Percentiles rank a stretch among this genome's conserved stretches.
Conservation (phyloP, 805 yeast species). For the Yarrowia yakushimensis region DNA sequence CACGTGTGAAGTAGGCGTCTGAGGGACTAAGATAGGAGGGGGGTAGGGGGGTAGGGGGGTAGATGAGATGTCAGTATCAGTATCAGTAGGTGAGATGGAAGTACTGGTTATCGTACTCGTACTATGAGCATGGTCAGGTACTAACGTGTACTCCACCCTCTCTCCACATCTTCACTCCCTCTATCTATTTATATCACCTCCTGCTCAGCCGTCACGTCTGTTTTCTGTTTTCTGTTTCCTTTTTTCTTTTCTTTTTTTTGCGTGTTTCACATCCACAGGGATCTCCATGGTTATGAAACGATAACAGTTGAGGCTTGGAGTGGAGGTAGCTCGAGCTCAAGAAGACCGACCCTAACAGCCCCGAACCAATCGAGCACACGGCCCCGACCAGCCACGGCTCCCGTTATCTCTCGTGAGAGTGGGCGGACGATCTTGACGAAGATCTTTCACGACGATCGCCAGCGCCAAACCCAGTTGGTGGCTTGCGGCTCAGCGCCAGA, state of each 20-base stretch:
- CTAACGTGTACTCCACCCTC: too few relatives aligned
- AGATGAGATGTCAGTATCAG: too few relatives aligned
- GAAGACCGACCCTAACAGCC: too few relatives aligned
- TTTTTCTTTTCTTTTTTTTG: background rate
- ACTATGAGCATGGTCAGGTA: too few relatives aligned
- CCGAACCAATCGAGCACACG: too few relatives aligned
- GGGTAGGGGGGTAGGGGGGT: background rate
- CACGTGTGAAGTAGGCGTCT: background rate
- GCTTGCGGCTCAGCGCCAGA: slow-evolving; percentile 3
- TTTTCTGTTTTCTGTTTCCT: too few relatives aligned
- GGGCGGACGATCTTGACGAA: background rate
- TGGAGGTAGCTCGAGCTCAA: too few relatives aligned
- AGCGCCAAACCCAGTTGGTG: background rate
- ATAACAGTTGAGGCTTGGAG: too few relatives aligned
- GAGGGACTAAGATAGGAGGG: slow-evolving; percentile 1
- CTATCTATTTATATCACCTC: background rate
- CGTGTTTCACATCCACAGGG: background rate
- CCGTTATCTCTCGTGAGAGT: background rate
- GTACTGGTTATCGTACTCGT: too few relatives aligned
- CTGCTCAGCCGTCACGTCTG: too few relatives aligned
- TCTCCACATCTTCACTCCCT: background rate
- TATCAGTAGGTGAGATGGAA: too few relatives aligned
- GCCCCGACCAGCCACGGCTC: background rate
- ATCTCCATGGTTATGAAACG: slow-evolving; percentile 1
- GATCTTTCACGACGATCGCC: background rate